These are phyloP conservation scores for Aspergillus sclerotiicarbonarius DNA, from an alignment of 495 filamentous ascomycete species.

Conservation along the genomic window DNA sequence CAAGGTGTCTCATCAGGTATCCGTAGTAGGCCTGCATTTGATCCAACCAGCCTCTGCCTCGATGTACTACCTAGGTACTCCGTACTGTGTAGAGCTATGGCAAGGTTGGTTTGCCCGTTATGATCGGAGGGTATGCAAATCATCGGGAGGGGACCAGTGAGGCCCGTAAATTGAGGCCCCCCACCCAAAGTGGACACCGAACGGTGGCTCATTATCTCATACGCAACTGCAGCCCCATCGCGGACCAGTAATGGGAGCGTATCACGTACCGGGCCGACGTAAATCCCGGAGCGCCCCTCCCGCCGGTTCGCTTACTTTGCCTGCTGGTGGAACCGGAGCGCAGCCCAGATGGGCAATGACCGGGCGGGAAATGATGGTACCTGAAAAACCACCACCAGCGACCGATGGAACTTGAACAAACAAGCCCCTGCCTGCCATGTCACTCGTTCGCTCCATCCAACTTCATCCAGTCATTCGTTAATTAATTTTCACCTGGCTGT, in stretches of 20 bases:
- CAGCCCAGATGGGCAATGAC: not conserved
- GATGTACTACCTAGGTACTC: too few species aligned
- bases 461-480: slow-evolving; percentile 42
- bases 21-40: too few species aligned
- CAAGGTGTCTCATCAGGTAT: slow-evolving; percentile 1
- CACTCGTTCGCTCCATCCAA: slow-evolving; percentile 32
- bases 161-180: not conserved
- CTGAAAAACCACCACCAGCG: slow-evolving; percentile 2
- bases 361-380: slow-evolving; percentile 5
- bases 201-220: not conserved
- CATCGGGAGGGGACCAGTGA: not conserved
- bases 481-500: slow-evolving; percentile 16
- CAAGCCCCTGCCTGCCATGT: slow-evolving; percentile 22
- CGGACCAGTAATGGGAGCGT: not conserved
- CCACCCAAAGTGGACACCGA: not conserved
- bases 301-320: not conserved
- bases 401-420: slow-evolving; percentile 1
- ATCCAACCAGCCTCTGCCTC: too few species aligned
- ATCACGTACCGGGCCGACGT: not conserved
- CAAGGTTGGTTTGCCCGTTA: not conserved
- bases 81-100: too few species aligned
- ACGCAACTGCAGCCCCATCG: not conserved
- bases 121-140: too few species aligned
- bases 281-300: not conserved
- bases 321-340: not conserved